Conservation (phyloP, 2,329 filamentous ascomycete genomes). For the Huntiella decipiens region DNA sequence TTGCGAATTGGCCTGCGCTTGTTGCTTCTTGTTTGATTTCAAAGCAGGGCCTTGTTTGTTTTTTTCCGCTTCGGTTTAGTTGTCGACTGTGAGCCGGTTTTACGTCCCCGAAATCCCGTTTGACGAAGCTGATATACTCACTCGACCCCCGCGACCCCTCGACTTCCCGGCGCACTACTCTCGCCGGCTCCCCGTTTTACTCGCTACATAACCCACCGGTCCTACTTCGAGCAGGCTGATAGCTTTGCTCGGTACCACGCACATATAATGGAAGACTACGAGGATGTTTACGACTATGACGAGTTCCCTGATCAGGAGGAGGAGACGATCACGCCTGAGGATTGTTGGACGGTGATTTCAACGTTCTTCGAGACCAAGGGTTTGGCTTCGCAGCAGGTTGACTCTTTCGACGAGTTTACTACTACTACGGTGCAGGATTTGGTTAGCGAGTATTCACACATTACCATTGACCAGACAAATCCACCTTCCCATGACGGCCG, state of each 20-base stretch:
- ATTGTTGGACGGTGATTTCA: slow-evolving; percentile 95
- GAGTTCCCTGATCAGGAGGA: slow-evolving; percentile 46
- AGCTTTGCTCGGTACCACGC: background rate
- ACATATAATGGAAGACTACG: slow-evolving; percentile 35
- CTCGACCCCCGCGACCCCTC: no score
- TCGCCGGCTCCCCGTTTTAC: no score
- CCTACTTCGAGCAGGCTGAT: slow-evolving; percentile 14
- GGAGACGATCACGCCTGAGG: slow-evolving; percentile 71
- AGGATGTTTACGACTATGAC: slow-evolving; percentile 44
- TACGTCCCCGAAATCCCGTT: no score
- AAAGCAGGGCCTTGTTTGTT: no score
- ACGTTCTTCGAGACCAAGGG: slow-evolving; percentile 95
- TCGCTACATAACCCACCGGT: no score
- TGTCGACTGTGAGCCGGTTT: no score
- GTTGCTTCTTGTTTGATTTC: no score
- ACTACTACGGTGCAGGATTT: slow-evolving; percentile 86
- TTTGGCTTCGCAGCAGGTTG: slow-evolving; percentile 89
- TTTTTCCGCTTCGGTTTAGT: no score
- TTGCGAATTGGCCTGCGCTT: no score
- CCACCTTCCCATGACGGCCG: slow-evolving; percentile 57
- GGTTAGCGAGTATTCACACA: slow-evolving; percentile 74
- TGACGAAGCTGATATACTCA: no score
- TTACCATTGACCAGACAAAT: slow-evolving; percentile 86
- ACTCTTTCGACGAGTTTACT: slow-evolving; percentile 96
- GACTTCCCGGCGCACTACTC: no score